Base-by-base conservation (phyloP, 139 green algal genomes). In the Eudorina sp. region DNA sequence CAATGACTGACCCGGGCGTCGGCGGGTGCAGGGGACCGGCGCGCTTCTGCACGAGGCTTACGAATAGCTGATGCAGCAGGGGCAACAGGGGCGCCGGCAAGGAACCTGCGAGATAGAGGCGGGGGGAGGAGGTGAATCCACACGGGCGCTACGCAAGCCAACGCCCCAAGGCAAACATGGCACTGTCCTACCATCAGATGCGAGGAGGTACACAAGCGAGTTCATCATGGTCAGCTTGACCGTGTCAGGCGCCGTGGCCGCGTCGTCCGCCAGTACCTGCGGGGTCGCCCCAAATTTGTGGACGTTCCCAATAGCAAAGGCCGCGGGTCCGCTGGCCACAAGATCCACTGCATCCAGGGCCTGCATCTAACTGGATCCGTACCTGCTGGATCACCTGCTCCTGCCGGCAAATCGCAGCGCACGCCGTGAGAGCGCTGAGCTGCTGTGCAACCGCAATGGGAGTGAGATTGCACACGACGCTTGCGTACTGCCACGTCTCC, bases 221-320 rank as follows among this genome's bases (percentile, higher is more conserved):
- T 87, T 64, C 2, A 31, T 11, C 31, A 87, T 2, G 16, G 9
- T 2, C 27, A 36, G 9, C 8, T 68, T 48, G 19, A 66, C 62
- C 3, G 64, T 51, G 0, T 78, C 64, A 23, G 62, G 2, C 9
- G 81, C 43, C 19, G 21, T 64, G 4, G 45, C 45, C 3, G 31
- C 64, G 11, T 79, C 62, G n/a, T 68, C 45, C 4, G 66, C 8
- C 18, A 87, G 81, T 45, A 78, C 29, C 81, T 87, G 81, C 45
- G 25, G 2, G 7, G n/a, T n/a, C n/a, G n/a, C n/a, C n/a, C n/a
- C n/a, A n/a, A n/a, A n/a, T n/a, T n/a, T n/a, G n/a, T n/a, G n/a
- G n/a, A n/a, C n/a, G n/a, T n/a, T n/a, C n/a, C n/a, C n/a, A n/a
- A n/a, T n/a, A n/a, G n/a, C n/a, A n/a, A n/a, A n/a, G n/a, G n/a